Base-by-base conservation (phyloP, 805 yeast species). In the Cyberlindnera galapagoensis region DNA sequence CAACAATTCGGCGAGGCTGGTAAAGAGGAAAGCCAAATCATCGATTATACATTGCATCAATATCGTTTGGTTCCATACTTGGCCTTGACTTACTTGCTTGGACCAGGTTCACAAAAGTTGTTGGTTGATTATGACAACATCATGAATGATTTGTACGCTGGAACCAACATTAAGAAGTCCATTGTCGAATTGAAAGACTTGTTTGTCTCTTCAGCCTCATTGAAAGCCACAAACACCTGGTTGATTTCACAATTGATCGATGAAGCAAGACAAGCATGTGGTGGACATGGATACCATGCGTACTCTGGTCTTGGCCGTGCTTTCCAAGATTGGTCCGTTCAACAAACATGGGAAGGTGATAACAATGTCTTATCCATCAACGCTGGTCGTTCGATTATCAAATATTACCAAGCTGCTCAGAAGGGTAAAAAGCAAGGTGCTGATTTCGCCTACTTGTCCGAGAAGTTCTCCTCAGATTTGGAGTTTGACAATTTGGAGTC, bases 261-360 rank as follows among this genome's bases (percentile, higher is more conserved):
- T 55, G 88, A 87, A 62, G 74, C 87, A 43, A 74, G 97, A 62
- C 97, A 88, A 61, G 72, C 94, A 3, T 87, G 95, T 60, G 96
- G 97, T 57, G 97, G 97, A 20, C 95, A 84, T 59, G 97, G 97
- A 24, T 88, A 88, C 62, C 85, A 94, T 16, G 76, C 87, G n/a
- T 88, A 88, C 60, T 76, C 85, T 43, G 95, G 88, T 2, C 83
- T 88, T 54, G 95, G 94, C 24, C 84, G 80, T 54, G 87, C 87
- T 9, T 85, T 76, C 64, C 71, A 72, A 41, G 97, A 88, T 57
- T 90, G 94, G 85, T 95, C 83, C n/a, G 96, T 88, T 24, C 96
- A 88, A 63, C 87, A 95, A 60, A 88, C 97, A 13, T 88, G 97
- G 97, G 97, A 88, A 65, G 97, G 97, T 59, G 97, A 88, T 59